These are phyloP conservation scores for Aphelidium insulamus DNA, from an alignment of 371 early-diverging fungal genomes.

Conservation along the genomic window DNA sequence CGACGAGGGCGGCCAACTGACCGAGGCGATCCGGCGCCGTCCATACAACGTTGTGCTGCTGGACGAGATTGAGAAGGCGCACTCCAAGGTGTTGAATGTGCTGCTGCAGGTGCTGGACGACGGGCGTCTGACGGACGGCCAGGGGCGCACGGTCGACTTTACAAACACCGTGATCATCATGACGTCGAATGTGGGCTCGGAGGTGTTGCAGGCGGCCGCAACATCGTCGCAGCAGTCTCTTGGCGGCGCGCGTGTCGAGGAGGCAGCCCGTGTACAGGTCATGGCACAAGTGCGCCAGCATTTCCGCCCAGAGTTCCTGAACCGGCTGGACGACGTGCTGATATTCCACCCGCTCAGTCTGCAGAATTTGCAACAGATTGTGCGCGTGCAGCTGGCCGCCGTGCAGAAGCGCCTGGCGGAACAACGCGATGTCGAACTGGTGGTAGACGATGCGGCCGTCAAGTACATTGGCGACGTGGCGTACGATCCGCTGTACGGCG, in stretches of 20 bases:
- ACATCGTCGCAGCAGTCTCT: constrained; percentile 4
- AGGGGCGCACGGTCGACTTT: constrained; percentile 50
- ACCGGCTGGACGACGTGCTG: constrained; percentile 62
- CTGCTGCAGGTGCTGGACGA: constrained; percentile 68
- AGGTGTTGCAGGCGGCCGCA: constrained; percentile 7
- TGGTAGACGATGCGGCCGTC: constrained; percentile 23
- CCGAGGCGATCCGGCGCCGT: constrained; percentile 45
- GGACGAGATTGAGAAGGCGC: constrained; percentile 72
- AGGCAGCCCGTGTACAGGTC: constrained; percentile 17
- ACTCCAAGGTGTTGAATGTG: constrained; percentile 51
- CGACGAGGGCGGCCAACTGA: constrained; percentile 57
- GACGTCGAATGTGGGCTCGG: constrained; percentile 55
- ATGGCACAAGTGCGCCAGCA: constrained; percentile 28
- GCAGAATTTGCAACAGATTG: constrained; percentile 26
- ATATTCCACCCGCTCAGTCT: constrained; percentile 37
- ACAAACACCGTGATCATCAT: constrained; percentile 58
- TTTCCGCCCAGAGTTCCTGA: constrained; percentile 65
- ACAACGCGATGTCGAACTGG: constrained; percentile 27
- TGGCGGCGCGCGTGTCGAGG: constrained; percentile 10
- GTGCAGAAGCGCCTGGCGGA: constrained; percentile 34
- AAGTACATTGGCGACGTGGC: constrained; percentile 26
- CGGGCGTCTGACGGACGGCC: constrained; percentile 55
- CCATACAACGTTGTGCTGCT: constrained; percentile 59
- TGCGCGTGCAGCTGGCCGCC: constrained; percentile 27
- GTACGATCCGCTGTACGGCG: constrained; percentile 53